Percentiles rank a stretch among this genome's conserved stretches.
phyloP scores from a whole-genome alignment of 345 rosid genomes.

The Raphanus raphanistrum region DNA sequence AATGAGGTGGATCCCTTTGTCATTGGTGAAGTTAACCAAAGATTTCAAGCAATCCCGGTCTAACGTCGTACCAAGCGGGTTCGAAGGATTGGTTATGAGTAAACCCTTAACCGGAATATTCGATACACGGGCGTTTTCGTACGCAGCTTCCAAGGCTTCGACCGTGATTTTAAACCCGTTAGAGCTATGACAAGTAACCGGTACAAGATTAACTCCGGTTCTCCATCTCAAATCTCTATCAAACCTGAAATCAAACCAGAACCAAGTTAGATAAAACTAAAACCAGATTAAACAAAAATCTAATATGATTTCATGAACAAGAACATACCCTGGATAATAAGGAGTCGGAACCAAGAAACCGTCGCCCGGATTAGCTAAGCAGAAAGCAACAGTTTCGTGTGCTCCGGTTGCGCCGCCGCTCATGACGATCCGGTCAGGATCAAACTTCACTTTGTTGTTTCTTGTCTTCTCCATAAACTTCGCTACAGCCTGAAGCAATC shows the following conservation, averaged over 20 bases:
- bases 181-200: conserved; percentile 65
- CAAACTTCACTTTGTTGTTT: conserved; percentile 59
- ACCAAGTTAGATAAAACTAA: conserved; percentile 9
- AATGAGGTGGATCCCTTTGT: conserved; percentile 70
- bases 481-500: conserved; percentile 69
- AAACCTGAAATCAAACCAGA: conserved; percentile 54
- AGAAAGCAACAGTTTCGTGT: conserved; percentile 76
- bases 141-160: conserved; percentile 72
- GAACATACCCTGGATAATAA: conserved; percentile 92
- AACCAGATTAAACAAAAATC: conserved; percentile 11
- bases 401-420: conserved; percentile 99
- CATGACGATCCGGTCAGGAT: conserved; percentile 89
- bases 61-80: conserved; percentile 71
- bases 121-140: conserved; percentile 48
- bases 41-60: conserved; percentile 59
- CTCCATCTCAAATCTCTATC: conserved; percentile 96
- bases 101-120: conserved; percentile 70
- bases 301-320: not conserved
- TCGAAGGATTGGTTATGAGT: conserved; percentile 87
- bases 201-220: conserved; percentile 72
- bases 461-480: conserved; percentile 86
- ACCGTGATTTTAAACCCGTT: conserved; percentile 68
- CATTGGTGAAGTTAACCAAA: conserved; percentile 64
- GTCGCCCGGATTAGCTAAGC: conserved; percentile 88
- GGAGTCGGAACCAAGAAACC: conserved; percentile 95